phyloP scores from a whole-genome alignment of 2,329 filamentous ascomycete genomes.

The Arthrocladium fulminans region DNA sequence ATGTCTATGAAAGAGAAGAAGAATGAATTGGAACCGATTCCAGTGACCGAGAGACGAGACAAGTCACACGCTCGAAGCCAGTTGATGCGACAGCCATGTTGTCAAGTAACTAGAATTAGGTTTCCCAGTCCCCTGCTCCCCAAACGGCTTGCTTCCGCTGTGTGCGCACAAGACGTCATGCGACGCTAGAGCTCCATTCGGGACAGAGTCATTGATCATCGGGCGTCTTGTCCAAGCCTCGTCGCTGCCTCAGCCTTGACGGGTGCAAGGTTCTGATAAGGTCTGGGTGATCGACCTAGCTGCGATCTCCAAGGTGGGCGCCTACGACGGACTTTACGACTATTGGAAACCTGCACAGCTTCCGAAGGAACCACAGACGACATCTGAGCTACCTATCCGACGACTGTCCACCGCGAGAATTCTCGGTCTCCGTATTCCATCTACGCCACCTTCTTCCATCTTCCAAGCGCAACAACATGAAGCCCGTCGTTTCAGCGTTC shows the following conservation, averaged over 20 bases:
- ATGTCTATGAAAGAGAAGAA: neutral
- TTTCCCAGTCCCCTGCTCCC: no score
- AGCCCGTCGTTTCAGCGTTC: constrained; percentile 83
- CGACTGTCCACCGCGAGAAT: neutral
- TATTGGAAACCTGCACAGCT: neutral
- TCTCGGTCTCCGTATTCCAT: neutral
- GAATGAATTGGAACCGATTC: neutral
- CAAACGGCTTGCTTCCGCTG: no score
- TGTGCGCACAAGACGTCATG: no score
- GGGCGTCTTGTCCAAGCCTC: neutral
- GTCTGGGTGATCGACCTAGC: neutral
- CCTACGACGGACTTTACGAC: neutral
- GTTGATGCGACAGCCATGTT: neutral
- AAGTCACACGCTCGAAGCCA: neutral
- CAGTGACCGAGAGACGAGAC: neutral
- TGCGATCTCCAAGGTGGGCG: neutral
- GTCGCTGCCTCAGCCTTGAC: constrained; percentile 1
- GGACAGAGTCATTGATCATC: no score
- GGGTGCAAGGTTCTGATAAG: neutral
- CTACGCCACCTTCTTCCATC: constrained; percentile 2
- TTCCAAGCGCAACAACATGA: constrained; percentile 58
- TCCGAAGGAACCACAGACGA: neutral
- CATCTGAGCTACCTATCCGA: neutral
- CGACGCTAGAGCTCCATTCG: no score
- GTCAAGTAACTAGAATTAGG: neutral